Evolutionary conservation across 2,329 filamentous ascomycete species (phyloP).

Genomic region (Coccinonectria pachysandricola): DNA sequence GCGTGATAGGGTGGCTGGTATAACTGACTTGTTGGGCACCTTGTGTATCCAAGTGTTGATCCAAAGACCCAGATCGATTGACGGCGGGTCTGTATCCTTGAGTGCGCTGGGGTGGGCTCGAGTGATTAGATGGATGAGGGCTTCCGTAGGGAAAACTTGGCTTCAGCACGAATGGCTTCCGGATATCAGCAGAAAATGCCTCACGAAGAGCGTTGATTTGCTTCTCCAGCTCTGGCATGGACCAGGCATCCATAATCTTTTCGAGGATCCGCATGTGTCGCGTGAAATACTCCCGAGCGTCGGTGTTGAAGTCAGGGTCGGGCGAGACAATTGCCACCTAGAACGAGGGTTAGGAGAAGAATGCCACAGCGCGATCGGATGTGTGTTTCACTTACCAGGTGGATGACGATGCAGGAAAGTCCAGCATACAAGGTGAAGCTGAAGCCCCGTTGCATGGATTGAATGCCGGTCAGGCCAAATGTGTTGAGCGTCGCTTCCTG

Average conservation of each 20-base stretch:
- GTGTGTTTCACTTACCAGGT: slow-evolving; percentile 54
- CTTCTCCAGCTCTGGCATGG: slow-evolving; percentile 79
- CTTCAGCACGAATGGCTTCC: slow-evolving; percentile 81
- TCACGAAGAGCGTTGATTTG: slow-evolving; percentile 83
- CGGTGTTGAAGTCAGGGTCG: slow-evolving; percentile 74
- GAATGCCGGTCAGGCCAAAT: slow-evolving; percentile 68
- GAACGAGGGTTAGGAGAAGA: background rate
- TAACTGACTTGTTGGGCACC: slow-evolving; percentile 55
- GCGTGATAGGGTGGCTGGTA: slow-evolving; percentile 62
- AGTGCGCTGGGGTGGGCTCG: slow-evolving; percentile 51
- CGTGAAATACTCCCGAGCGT: slow-evolving; percentile 82
- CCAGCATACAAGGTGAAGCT: slow-evolving; percentile 94
- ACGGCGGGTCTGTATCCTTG: slow-evolving; percentile 38
- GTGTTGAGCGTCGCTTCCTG: slow-evolving; percentile 73
- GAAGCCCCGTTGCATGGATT: slow-evolving; percentile 89
- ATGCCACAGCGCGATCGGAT: slow-evolving; percentile 32
- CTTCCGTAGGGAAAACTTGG: slow-evolving; percentile 79
- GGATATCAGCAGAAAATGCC: slow-evolving; percentile 79
- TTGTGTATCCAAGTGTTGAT: slow-evolving; percentile 43
- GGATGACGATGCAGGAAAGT: slow-evolving; percentile 83
- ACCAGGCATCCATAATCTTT: slow-evolving; percentile 70
- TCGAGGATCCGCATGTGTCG: slow-evolving; percentile 92
- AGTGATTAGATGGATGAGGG: slow-evolving; percentile 52
- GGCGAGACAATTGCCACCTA: slow-evolving; percentile 89
- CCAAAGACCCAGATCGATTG: slow-evolving; percentile 38